A percentile compares a stretch with the other conserved stretches of the same genome.
These are phyloP conservation scores for Streptanthus diversifolius DNA, from an alignment of 345 rosid species.

Conservation along the genomic window DNA sequence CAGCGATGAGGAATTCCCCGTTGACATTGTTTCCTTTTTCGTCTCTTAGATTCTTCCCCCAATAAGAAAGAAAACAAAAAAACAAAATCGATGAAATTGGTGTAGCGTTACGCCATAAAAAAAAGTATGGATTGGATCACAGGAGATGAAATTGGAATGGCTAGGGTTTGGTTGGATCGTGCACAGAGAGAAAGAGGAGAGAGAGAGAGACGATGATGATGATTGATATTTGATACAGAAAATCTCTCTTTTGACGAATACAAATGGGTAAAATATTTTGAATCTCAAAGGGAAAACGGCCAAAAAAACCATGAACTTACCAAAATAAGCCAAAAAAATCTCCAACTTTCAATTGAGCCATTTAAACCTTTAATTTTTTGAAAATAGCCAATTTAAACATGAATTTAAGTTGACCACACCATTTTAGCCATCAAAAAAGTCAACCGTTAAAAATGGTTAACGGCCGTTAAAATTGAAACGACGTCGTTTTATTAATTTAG, in stretches of 20 bases:
- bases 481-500: no score
- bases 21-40: constrained; percentile 30
- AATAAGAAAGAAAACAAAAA: background rate
- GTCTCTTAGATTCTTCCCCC: background rate
- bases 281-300: no score
- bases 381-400: no score
- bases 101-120: constrained; percentile 24
- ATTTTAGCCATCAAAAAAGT: no score
- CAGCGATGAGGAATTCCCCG: constrained; percentile 20
- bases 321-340: no score
- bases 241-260: background rate
- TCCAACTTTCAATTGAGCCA: no score
- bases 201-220: background rate
- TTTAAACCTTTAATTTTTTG: no score
- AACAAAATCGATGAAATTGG: constrained; percentile 23
- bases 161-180: constrained; percentile 15
- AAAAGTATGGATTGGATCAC: background rate
- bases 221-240: background rate
- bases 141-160: constrained; percentile 16
- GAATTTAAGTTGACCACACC: no score
- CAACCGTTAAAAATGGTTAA: no score
- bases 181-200: background rate
- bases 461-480: no score
- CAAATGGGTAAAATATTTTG: constrained; percentile 13
- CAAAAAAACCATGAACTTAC: no score